Evolutionary conservation across 2,329 filamentous ascomycete genomes (phyloP), one percentile per base, ranked within the genome.

Genomic region (Hyphodiscus sp.): DNA sequence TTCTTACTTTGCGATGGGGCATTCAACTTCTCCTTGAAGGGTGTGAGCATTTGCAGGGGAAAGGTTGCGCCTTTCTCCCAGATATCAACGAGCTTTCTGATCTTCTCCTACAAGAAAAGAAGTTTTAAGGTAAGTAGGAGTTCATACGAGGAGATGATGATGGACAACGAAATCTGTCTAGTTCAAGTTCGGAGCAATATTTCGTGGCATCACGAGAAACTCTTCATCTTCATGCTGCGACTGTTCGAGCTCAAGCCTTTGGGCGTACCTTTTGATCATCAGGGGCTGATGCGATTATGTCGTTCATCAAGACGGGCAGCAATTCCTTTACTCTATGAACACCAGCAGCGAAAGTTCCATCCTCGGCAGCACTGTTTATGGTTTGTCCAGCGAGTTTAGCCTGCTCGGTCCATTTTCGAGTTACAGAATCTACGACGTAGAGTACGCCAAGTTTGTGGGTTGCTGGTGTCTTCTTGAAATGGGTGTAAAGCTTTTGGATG

Each of bases 371-470:
- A 71, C 81, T 85, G 74, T 87, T 88, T 72, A 91, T 82, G 68
- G 86, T 74, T 70, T 97, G 91, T 67, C 88, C 89, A 63, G 87
- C 81, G 68, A 85, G 82, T 74, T 91, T 94, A 68, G 94, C 92
- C 74, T 91, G 88, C 72, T 97, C 92, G 77, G 96, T 85, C 92
- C 94, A 99, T 77, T 95, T 92, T 74, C 94, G 90, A 72, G 91
- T 92, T 82, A 99, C 91, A 78, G 92, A 96, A 81, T 99, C 94
- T 91, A 99, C 89, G 76, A 97, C 91, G 85, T 99, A 99, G 76
- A 99, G 86, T 69, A 96, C 91, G 75, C 94, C 94, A 73, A 99
- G 82, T 76, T 99, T 99, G 82, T 99, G 92, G 70, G 91, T 95
- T 70, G 84, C 84, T 56, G 90, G 89, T 63, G 91, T 86, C 74